Evolutionary conservation across 2,329 filamentous ascomycete species (phyloP), one percentile per base, ranked within the genome.

Genomic region (Talaromyces marneffei): DNA sequence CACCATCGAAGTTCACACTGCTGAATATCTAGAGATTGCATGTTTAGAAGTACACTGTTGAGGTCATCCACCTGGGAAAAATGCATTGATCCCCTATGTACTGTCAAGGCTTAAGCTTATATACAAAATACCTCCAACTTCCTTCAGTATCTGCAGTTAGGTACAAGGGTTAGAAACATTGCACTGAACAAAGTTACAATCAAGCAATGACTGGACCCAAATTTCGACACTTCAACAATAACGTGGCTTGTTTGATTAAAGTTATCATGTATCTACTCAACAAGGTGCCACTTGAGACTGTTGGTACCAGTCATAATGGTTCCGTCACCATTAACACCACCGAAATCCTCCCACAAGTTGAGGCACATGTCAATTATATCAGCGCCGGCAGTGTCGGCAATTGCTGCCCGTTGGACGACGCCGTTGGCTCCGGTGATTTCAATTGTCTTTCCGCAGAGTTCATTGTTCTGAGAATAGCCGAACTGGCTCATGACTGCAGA

Each of bases 311-410:
- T 52, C 57, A 62, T 62, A 16, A 46, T 42, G 39, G 60, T 62
- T 18, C 60, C 60, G 23, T 62, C 60, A n/a, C 55, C 55, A 9
- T 59, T 48, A 25, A 20, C 8, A 25, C 60, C 56, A 23, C 60
- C 60, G n/a, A 62, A 62, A 33, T 25, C 60, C 48, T 54, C 48
- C 60, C 60, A 62, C 37, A 59, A 37, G n/a, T 7, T 35, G 9
- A 57, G 9, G 55, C 60, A 62, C 60, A 62, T 62, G 16, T 62
- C 60, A 29, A 62, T 62, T 29, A 62, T 62, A 37, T 59, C 39
- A 6, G 18, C 60, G 52, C 55, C 46, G 20, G 60, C 60, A 3
- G 54, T 57, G 55, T 62, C 60, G 25, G 60, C 60, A 55, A 62
- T 48, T 20, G 52, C 48, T 27, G 60, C 60, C 5, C 55, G 46